Evolutionary conservation across 2,329 filamentous ascomycete species (phyloP), one percentile per base, ranked within the genome.

Genomic region (Sporothrix pallida): DNA sequence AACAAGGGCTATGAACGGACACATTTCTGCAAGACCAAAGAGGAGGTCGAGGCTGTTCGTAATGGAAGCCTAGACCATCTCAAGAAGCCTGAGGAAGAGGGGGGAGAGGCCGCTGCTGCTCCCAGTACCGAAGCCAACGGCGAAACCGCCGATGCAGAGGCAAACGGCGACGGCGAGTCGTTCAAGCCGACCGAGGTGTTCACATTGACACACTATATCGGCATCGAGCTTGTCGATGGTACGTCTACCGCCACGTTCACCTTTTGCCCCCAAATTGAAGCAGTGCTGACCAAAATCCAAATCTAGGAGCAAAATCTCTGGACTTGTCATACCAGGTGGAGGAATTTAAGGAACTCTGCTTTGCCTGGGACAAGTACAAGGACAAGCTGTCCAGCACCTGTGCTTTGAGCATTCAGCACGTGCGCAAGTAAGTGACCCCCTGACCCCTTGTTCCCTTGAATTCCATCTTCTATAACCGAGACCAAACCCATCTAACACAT

Each of bases 161-260:
- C 12, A 2, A 54, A 50, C 7, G 44, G 15, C 13, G 20, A 12
- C 13, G 63, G 46, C 6, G 46, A 69, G 2, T 12, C 67, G 48
- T 69, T 69, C 7, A 69, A 73, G n/a, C 72, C 79, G 58, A 77
- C 81, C 60, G 84, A 86, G 73, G 84, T 98, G 42, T 97, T 93
- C 80, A 98, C 95, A 0, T 94, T 94, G 31, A 98, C 95, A 0
- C 95, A 95, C 81, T 99, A 98, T 80, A 94, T 99, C 79, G 96
- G 96, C 50, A 86, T 98, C 67, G 92, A 95, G 78, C 83, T 98
- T 72, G 87, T 87, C 52, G 88, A 91, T 85, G 91, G 93, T 94
- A 87, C 80, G 88, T 84, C 68, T 20, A 42, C 3, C 20, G 17
- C 5, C 26, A 4, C 15, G 10, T 46, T 15, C 13, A 23, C 50